Percentiles rank a stretch among this genome's conserved stretches.
Evolutionary conservation across 176 grass and related monocot species (phyloP).

Genomic region (Alloteropsis semialata): DNA sequence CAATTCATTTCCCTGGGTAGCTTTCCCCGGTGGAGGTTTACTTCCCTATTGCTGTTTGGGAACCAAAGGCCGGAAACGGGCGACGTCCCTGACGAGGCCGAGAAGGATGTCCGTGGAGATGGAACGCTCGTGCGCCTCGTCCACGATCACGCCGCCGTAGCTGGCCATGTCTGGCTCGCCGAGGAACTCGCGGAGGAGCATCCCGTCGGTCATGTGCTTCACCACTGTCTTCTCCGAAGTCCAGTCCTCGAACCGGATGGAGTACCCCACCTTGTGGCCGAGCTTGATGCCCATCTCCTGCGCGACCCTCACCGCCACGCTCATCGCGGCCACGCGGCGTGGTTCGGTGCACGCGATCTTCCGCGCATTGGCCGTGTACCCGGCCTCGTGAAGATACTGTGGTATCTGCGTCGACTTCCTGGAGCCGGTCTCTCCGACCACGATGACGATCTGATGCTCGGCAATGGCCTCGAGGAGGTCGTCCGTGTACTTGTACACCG

Average conservation of each 20-base stretch:
- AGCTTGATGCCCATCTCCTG: conserved; percentile 62
- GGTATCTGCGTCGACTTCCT: conserved; percentile 77
- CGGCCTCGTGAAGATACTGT: conserved; percentile 61
- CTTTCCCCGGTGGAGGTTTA: too few species aligned
- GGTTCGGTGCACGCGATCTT: conserved; percentile 67
- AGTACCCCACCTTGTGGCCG: conserved; percentile 68
- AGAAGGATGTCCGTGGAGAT: conserved; percentile 64
- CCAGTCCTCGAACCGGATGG: conserved; percentile 79
- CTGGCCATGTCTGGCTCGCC: conserved; percentile 59
- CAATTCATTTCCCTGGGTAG: too few species aligned
- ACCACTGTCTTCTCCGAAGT: conserved; percentile 54
- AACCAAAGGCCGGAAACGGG: conserved; percentile 30
- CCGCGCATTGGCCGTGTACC: conserved; percentile 22
- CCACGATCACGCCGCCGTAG: conserved; percentile 63
- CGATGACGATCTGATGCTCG: conserved; percentile 37
- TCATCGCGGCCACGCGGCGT: conserved; percentile 58
- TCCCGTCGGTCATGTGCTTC: conserved; percentile 66
- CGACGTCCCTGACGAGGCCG: conserved; percentile 66
- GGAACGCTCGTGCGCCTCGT: conserved; percentile 74
- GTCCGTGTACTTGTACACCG: conserved; percentile 48
- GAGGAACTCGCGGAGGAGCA: conserved; percentile 61
- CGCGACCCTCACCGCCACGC: conserved; percentile 59
- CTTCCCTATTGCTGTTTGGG: too few species aligned
- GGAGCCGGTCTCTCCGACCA: conserved; percentile 64
- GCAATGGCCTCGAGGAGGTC: conserved; percentile 31